phyloP scores from a whole-genome alignment of 768 basidiomycete species.

The Cystofilobasidium macerans region DNA sequence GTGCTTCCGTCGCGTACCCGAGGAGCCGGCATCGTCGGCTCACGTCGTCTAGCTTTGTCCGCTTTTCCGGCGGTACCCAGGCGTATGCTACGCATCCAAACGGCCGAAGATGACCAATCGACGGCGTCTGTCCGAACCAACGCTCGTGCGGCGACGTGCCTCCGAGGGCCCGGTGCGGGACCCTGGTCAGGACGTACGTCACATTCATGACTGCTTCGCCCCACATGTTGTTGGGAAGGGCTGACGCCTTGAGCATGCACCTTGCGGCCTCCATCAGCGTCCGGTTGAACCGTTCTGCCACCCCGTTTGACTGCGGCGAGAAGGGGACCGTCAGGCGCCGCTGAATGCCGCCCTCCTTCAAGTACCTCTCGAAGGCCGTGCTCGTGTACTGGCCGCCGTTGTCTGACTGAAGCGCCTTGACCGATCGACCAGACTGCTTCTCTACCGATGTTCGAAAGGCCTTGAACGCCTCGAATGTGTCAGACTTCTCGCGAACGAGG shows the following conservation, averaged over 20 bases:
- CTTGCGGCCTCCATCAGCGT: neutral
- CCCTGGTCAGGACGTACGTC: neutral
- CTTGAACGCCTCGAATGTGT: constrained; percentile 18
- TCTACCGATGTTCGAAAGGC: constrained; percentile 17
- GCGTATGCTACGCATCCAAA: neutral
- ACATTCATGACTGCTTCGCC: neutral
- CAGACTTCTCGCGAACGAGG: constrained; percentile 26
- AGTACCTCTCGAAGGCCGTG: too few species aligned
- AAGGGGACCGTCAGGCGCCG: neutral
- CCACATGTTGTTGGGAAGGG: neutral
- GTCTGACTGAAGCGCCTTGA: constrained; percentile 24
- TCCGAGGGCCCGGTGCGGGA: neutral
- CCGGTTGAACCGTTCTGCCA: neutral
- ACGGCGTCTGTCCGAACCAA: neutral
- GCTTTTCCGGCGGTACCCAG: too few species aligned
- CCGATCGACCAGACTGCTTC: constrained; percentile 2
- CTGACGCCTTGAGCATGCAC: neutral
- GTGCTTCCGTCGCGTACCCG: too few species aligned
- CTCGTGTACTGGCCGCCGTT: constrained; percentile 26
- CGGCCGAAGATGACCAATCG: neutral
- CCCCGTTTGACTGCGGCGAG: neutral
- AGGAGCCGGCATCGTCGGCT: too few species aligned
- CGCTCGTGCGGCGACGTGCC: neutral
- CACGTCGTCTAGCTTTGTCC: too few species aligned
- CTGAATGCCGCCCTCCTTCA: neutral